These are phyloP conservation scores for Blastobotrys raffinosifermentans DNA, from an alignment of 1,139 yeast species.

Conservation along the genomic window DNA sequence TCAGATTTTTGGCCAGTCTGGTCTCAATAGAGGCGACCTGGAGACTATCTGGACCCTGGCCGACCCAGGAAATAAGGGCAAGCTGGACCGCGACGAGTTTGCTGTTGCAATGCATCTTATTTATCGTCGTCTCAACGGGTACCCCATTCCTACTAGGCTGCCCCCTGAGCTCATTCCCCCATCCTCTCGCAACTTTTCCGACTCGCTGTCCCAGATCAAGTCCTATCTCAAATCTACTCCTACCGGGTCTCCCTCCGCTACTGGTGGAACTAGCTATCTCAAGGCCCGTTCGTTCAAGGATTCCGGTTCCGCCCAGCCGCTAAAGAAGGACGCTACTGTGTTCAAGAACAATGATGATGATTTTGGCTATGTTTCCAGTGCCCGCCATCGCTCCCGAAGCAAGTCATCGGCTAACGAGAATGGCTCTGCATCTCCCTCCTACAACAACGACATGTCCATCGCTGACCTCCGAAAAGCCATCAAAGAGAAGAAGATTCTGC, in stretches of 20 bases:
- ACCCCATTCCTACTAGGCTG: conserved; percentile 59
- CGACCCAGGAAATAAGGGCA: conserved; percentile 86
- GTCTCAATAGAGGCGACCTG: conserved; percentile 74
- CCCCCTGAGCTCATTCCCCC: conserved; percentile 68
- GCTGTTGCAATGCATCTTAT: conserved; percentile 93
- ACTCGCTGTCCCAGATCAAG: conserved; percentile 48
- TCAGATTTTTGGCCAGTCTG: conserved; percentile 82
- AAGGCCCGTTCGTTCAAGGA: conserved; percentile 25
- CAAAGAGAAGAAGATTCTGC: conserved; percentile 61
- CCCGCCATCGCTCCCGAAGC: conserved; percentile 46
- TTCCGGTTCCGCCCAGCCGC: conserved; percentile 35
- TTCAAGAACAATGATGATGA: conserved; percentile 61
- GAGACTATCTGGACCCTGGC: conserved; percentile 91
- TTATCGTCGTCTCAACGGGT: conserved; percentile 75
- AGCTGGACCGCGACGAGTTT: conserved; percentile 75
- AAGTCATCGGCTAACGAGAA: background rate
- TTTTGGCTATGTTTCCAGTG: conserved; percentile 56
- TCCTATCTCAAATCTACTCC: conserved; percentile 34
- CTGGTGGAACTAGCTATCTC: conserved; percentile 22
- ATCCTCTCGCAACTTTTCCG: conserved; percentile 55
- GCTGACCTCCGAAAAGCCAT: conserved; percentile 57
- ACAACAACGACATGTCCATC: conserved; percentile 24
- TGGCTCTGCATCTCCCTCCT: conserved; percentile 6
- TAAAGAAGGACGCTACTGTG: conserved; percentile 46
- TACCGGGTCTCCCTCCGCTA: conserved; percentile 16